Base-by-base conservation (phyloP, 345 rosid genomes). In the Xanthoceras sorbifolium region DNA sequence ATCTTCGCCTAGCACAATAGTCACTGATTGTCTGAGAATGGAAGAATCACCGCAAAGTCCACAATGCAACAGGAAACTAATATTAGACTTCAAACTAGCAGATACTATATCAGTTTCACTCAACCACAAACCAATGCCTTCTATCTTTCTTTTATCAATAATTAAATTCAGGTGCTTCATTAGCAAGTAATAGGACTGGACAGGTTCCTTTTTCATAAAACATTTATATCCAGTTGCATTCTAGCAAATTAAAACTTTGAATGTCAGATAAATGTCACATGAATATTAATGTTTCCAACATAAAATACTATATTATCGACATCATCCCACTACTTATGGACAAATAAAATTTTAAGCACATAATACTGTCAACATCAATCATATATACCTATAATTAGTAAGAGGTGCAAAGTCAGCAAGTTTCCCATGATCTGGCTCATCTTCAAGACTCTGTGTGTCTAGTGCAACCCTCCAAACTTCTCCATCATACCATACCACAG, bases 401-500 rank as follows among this genome's bases (percentile, higher is more conserved):
- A 93, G 84, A 57, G 97, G 97, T 66, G 78, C 48, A 71, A 92
- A 96, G 78, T 86, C 87, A 77, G 97, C 91, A 50, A 96, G 94
- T 82, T 86, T 92, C 80, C 99, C 98, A 76, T 87, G 73, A 67
- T 89, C 89, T 78, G 91, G 84, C 82, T 87, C 91, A 82, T 92
- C 90, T 86, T 90, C 98, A 63, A 96, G 89, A 80, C 85, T 92
- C 76, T 90, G 99, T 8, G 97, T 93, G 79, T 96, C 99, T 80
- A 96, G 92, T 67, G 98, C 98, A 81, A 78, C 97, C 87, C 98
- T 90, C 98, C 99, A 96, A 48, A 89, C 83, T 79, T 92, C 95
- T 63, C 97, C 99, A 78, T 96, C 98, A 82, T 96, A 87, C 99
- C 99, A 96, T 50, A 91, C 97, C 81, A 92, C 94, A 85, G 97